These are phyloP conservation scores for Gracilaria domingensis DNA, from an alignment of 23 red algal genomes.

Conservation along the genomic window DNA sequence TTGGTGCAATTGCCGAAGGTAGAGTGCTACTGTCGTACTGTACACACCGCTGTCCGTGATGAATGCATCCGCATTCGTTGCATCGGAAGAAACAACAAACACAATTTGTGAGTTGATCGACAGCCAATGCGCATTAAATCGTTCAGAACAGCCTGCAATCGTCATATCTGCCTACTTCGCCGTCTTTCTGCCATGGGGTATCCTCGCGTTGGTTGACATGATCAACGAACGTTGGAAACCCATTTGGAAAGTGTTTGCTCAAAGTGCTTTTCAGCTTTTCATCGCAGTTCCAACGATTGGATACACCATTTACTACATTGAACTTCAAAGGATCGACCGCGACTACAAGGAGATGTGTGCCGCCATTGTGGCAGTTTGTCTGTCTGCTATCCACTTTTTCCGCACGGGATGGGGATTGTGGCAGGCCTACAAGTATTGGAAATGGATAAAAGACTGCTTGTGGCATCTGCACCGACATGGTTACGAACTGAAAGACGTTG, in stretches of 20 bases:
- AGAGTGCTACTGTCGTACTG: too few relatives aligned
- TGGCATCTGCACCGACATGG: not conserved
- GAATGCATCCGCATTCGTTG: not conserved
- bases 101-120: not conserved
- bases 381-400: not conserved
- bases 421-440: slow-evolving; percentile 1
- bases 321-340: not conserved
- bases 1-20: too few relatives aligned
- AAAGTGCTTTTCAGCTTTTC: not conserved
- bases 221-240: slow-evolving; percentile 22
- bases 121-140: not conserved
- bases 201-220: not conserved
- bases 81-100: not conserved
- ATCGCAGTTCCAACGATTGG: not conserved
- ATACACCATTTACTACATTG: not conserved
- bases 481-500: not conserved
- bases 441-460: not conserved
- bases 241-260: not conserved
- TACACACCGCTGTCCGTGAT: too few relatives aligned
- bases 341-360: slow-evolving; percentile 39
- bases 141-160: not conserved
- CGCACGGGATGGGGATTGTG: slow-evolving; percentile 23
- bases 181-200: slow-evolving; percentile 26
- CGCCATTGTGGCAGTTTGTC: slow-evolving; percentile 19
- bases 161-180: slow-evolving; percentile 12